Evolutionary conservation across 176 grass and related monocot genomes (phyloP), one percentile per base, ranked within the genome.

Genomic region (Lolium multiflorum): DNA sequence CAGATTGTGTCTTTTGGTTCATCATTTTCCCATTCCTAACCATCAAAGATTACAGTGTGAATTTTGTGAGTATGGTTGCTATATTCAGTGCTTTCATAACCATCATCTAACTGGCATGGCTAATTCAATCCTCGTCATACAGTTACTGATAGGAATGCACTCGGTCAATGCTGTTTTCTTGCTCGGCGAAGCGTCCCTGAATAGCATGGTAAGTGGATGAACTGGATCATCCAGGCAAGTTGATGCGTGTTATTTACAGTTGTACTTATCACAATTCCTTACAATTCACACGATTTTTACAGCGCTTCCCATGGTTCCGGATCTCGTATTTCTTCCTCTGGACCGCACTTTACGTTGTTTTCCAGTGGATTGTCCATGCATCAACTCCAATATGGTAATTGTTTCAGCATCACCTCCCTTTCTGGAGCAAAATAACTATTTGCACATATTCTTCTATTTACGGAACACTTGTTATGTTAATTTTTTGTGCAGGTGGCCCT

Each of bases 1-100:
- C 97, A 13, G 97, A 99, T 74, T 96, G 92, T 11, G 97, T 99
- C 38, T 99, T 99, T 83, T 99, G 97, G 97, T 89, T 99, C 89
- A 94, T 99, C 62, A 99, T 99, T 78, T 96, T 99, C 59, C 97
- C 97, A 9, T 96, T 99, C 85, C 94, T 99, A 17, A 91, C 84
- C 7, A 79, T 93, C 3, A 94, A 92, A 90, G 94, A 99, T 84
- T 99, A 99, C 87, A 89, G 89, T 18, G 85, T 96, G 18, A 94
- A 93, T 49, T 99, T 91, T 44, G 97, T 99, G 82, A 86, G 97
- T 94, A 49, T n/a, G 10, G 11, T 20, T 47, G 48, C 15, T 1
- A 50, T 15, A 3, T 51, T 77, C 62, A n/a, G 3, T 5, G 12
- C 8, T 66, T 9, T 5, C 3, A 3, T 25, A 9, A 1, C 10